Base-by-base conservation (phyloP, 1,284 basidiomycete genomes). In the Ceratorhiza oryzae-sativae region DNA sequence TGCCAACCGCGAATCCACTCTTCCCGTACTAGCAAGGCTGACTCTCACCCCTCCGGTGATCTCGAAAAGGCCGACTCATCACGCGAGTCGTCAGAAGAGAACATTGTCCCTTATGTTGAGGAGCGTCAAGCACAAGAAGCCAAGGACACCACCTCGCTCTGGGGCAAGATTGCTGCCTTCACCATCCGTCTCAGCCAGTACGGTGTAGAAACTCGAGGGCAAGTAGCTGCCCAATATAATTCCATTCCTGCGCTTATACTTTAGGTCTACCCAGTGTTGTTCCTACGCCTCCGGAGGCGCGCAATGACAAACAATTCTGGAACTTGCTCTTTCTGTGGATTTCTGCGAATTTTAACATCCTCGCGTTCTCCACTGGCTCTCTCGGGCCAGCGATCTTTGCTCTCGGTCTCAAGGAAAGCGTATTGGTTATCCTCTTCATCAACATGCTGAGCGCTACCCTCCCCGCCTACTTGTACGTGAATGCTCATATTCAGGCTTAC, bases 291-390 rank as follows among this genome's bases (percentile, higher is more conserved):
- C 73, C 80, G 5, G 80, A 82, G 30, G 81, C 89, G 62, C 83
- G 89, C 20, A 86, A 81, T 8, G 89, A 90, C 76, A 85, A 81
- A 1, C 86, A 89, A 70, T 90, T 86, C 79, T 85, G 81, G 80
- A 90, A 91, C 75, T 84, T 91, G 6, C 91, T 92, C 81, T 91
- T 90, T 79, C 82, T 92, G 23, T 80, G 79, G 79, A 74, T 80
- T 13, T 77, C 78, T 27, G 78, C 79, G 23, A 80, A 79, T 74
- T 77, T 75, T 53, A 75, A 72, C 42, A 76, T 78, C 53, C 77
- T 79, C 41, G 78, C 80, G 15, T 78, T 80, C 71, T 79, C 80
- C 0, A 77, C 81, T 15, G 81, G 81, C 30, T 80, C 80, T 3
- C 78, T 82, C 9, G 80, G 78, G 15, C 76, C 77, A 6, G 76